Evolutionary conservation across 129 eudicot genomes (phyloP).

Genomic region (Artemisia tridentata): DNA sequence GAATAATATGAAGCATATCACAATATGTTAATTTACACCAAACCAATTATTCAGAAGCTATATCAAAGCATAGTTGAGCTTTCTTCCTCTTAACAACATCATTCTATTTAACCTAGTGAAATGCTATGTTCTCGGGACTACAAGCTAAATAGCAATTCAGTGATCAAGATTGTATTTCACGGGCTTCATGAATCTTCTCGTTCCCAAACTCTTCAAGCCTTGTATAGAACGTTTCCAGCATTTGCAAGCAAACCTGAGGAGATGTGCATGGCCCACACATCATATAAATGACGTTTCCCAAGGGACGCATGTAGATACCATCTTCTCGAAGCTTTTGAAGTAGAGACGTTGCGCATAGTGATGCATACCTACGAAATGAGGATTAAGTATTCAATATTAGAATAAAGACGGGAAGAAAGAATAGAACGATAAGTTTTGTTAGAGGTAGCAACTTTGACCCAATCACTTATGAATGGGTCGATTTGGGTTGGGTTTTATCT

Average conservation of each 20-base stretch:
- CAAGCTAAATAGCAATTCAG: not conserved
- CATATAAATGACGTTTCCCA: constrained; percentile 84
- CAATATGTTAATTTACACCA: too few relatives aligned
- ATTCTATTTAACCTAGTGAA: not conserved
- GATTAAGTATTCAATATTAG: not conserved
- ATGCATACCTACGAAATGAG: constrained; percentile 64
- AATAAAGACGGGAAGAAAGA: not conserved
- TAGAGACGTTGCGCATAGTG: constrained; percentile 62
- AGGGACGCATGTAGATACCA: constrained; percentile 80
- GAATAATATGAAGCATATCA: too few relatives aligned
- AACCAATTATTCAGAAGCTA: too few relatives aligned
- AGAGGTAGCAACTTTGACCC: not conserved
- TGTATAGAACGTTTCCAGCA: constrained; percentile 47
- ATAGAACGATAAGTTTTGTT: not conserved
- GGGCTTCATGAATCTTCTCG: constrained; percentile 15
- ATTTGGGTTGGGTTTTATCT: not conserved
- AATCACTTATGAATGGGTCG: not conserved
- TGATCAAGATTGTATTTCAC: constrained; percentile 16
- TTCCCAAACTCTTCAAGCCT: constrained; percentile 60
- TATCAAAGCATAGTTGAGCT: too few relatives aligned
- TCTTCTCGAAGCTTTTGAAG: constrained; percentile 66
- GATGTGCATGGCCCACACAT: constrained; percentile 95
- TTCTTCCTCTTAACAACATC: not conserved
- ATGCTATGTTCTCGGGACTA: not conserved
- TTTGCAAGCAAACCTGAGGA: constrained; percentile 42